These are phyloP conservation scores for Phlyctochytrium planicorne DNA, from an alignment of 192 early-diverging fungal genomes.

Conservation along the genomic window DNA sequence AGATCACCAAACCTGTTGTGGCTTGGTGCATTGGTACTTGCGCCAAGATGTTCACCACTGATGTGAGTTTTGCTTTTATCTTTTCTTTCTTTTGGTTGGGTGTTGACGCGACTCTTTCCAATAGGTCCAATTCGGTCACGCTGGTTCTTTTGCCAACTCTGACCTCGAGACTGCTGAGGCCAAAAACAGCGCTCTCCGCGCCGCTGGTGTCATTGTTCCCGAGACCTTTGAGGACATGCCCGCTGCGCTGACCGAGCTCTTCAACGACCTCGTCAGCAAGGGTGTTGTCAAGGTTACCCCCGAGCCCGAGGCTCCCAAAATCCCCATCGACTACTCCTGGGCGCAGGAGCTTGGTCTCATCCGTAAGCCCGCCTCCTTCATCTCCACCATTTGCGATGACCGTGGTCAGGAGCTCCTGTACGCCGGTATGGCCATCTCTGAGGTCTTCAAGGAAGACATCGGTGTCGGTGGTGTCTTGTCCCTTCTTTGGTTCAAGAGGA, in stretches of 20 bases:
- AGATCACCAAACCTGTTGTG: constrained; percentile 97
- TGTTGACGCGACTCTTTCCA: not conserved
- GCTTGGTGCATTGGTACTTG: constrained; percentile 99
- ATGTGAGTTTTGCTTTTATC: constrained; percentile 36
- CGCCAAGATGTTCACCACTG: constrained; percentile 98
- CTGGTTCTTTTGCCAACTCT: constrained; percentile 94
- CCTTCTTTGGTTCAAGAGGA: constrained; percentile 98
- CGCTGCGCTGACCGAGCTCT: constrained; percentile 72
- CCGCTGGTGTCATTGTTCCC: constrained; percentile 87
- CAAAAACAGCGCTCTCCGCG: constrained; percentile 87
- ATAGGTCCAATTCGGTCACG: constrained; percentile 95
- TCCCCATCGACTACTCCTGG: constrained; percentile 99
- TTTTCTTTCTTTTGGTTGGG: not conserved
- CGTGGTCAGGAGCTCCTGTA: constrained; percentile 98
- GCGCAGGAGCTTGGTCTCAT: constrained; percentile 97
- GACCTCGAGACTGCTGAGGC: constrained; percentile 95
- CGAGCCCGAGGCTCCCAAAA: constrained; percentile 96
- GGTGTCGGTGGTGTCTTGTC: constrained; percentile 97
- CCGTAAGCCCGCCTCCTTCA: constrained; percentile 97
- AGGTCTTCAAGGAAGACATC: constrained; percentile 98
- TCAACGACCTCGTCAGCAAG: constrained; percentile 70
- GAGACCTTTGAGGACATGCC: constrained; percentile 96
- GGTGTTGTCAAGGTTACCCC: constrained; percentile 67
- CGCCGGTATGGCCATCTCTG: constrained; percentile 97
- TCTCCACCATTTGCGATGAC: constrained; percentile 98